Conservation (phyloP, 805 yeast genomes). For the Candida golubevii region DNA sequence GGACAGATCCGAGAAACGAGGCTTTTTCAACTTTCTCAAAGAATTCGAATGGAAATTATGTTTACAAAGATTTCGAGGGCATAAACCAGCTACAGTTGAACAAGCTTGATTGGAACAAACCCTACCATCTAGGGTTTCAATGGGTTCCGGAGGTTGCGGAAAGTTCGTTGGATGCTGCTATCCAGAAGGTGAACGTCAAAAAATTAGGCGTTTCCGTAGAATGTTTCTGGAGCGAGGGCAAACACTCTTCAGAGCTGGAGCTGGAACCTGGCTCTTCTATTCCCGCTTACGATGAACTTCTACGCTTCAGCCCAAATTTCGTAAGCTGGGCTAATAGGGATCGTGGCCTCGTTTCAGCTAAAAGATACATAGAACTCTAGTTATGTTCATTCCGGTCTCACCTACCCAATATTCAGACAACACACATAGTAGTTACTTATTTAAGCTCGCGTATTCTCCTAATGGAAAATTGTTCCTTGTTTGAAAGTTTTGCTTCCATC, state of each 20-base stretch:
- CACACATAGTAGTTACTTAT: too few relatives aligned
- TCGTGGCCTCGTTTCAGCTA: constrained; percentile 65
- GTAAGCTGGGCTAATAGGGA: constrained; percentile 61
- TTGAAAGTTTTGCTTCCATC: not conserved
- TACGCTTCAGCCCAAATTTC: constrained; percentile 62
- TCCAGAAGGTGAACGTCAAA: constrained; percentile 27
- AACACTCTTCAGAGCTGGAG: not conserved
- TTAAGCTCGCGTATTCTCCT: not conserved
- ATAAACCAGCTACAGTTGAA: constrained; percentile 62
- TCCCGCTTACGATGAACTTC: constrained; percentile 70
- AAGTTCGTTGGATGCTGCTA: constrained; percentile 20
- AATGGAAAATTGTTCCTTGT: not conserved
- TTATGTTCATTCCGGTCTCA: too few relatives aligned
- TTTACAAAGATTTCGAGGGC: constrained; percentile 55
- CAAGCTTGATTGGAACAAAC: constrained; percentile 56
- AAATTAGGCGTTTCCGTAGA: constrained; percentile 53
- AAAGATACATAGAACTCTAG: constrained; percentile 41
- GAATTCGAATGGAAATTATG: constrained; percentile 41
- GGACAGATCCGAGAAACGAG: not conserved
- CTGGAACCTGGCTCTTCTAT: constrained; percentile 39
- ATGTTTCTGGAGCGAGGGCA: constrained; percentile 74
- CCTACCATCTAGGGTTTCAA: constrained; percentile 61
- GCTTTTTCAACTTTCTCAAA: constrained; percentile 25
- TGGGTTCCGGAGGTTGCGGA: constrained; percentile 68
- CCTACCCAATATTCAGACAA: too few relatives aligned